These are phyloP conservation scores for Erythrophleum fordii DNA, from an alignment of 306 rosid genomes.

Conservation along the genomic window DNA sequence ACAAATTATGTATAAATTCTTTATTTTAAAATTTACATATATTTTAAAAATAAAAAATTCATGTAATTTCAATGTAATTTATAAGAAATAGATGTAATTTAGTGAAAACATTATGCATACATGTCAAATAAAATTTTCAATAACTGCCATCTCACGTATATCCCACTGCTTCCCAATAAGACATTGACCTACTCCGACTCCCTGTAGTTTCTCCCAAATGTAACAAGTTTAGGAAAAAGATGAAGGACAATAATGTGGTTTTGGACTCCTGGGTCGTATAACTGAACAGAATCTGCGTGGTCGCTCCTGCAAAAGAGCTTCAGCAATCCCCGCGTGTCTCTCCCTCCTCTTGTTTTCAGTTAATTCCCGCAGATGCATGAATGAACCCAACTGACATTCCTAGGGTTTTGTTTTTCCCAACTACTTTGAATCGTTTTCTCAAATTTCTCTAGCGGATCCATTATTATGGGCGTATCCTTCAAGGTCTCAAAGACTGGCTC, in stretches of 20 bases:
- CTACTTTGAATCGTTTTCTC: background rate
- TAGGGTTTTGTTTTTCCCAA: constrained; percentile 47
- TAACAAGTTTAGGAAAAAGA: no score
- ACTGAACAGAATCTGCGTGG: background rate
- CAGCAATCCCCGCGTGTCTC: background rate
- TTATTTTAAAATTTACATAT: no score
- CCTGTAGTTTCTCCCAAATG: no score
- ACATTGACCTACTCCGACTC: no score
- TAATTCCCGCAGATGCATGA: background rate
- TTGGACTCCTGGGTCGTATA: background rate
- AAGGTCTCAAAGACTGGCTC: constrained; percentile 55
- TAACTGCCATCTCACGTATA: no score
- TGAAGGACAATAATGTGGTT: background rate
- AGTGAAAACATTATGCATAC: no score
- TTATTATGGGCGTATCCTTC: constrained; percentile 59
- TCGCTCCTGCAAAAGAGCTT: background rate
- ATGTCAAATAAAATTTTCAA: no score
- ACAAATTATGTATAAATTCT: no score
- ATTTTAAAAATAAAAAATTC: no score
- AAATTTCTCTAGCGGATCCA: background rate
- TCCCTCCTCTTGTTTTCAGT: background rate
- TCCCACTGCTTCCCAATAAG: no score
- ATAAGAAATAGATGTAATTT: no score
- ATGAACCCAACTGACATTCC: background rate
- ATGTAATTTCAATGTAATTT: no score